phyloP scores from a whole-genome alignment of 2,329 filamentous ascomycete species.

The Colletotrichum cordylinicola region DNA sequence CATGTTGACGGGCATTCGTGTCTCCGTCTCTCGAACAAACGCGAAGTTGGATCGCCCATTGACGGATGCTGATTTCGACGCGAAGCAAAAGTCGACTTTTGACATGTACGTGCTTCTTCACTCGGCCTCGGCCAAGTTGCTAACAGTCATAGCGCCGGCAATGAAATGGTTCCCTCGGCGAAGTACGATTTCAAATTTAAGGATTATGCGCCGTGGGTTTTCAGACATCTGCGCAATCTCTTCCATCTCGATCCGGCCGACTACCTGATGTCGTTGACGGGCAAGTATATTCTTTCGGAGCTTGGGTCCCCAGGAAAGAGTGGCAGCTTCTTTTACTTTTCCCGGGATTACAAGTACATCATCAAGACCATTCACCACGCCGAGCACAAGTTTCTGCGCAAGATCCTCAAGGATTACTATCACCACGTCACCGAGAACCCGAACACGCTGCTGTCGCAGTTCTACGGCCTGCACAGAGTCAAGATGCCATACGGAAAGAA shows the following conservation, averaged over 20 bases:
- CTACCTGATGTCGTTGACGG: conserved; percentile 96
- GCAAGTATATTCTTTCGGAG: conserved; percentile 98
- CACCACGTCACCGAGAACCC: conserved; percentile 91
- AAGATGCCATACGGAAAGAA: conserved; percentile 99
- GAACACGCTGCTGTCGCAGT: conserved; percentile 95
- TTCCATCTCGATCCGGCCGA: conserved; percentile 96
- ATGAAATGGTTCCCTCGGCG: conserved; percentile 94
- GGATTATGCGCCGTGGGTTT: conserved; percentile 99
- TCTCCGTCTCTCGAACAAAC: conserved; percentile 94
- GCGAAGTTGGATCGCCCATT: conserved; percentile 93
- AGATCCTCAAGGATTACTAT: conserved; percentile 91
- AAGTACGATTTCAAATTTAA: conserved; percentile 99
- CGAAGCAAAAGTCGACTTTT: conserved; percentile 97
- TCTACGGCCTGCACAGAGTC: conserved; percentile 95
- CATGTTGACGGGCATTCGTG: conserved; percentile 98
- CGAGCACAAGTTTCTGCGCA: conserved; percentile 87
- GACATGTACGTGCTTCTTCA: conserved; percentile 87
- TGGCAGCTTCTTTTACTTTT: conserved; percentile 99
- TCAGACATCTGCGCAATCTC: conserved; percentile 84
- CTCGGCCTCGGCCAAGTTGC: conserved; percentile 21
- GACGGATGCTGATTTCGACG: conserved; percentile 89
- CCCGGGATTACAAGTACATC: conserved; percentile 99
- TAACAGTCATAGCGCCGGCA: conserved; percentile 74
- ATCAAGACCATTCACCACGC: conserved; percentile 99
- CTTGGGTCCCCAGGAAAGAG: conserved; percentile 97